phyloP scores from a whole-genome alignment of 306 rosid genomes.

The Malus asiatica region DNA sequence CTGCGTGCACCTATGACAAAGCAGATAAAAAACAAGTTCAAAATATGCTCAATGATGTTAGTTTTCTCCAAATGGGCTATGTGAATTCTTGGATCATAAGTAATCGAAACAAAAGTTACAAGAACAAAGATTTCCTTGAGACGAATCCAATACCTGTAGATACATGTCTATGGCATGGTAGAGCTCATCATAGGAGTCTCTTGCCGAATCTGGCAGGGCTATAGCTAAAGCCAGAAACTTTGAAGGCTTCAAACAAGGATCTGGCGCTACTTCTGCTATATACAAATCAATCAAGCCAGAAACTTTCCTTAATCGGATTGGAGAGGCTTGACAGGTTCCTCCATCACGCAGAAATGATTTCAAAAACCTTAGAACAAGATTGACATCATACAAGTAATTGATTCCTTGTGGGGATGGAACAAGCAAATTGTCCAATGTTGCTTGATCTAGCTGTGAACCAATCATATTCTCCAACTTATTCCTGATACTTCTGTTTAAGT shows the following conservation, averaged over 20 bases:
- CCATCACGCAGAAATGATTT: conserved; percentile 43
- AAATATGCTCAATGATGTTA: neutral
- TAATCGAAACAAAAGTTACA: conserved; percentile 1
- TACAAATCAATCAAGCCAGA: conserved; percentile 71
- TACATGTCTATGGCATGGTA: conserved; percentile 81
- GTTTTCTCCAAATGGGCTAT: neutral
- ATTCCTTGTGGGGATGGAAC: conserved; percentile 74
- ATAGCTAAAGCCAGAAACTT: conserved; percentile 65
- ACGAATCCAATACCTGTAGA: conserved; percentile 54
- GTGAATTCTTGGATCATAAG: neutral
- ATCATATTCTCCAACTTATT: conserved; percentile 79
- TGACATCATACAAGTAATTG: conserved; percentile 68
- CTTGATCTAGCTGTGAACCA: conserved; percentile 75
- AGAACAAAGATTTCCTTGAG: neutral
- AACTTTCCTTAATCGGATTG: conserved; percentile 48
- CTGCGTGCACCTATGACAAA: conserved; percentile 63
- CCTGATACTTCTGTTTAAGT: conserved; percentile 48
- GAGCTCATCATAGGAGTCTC: conserved; percentile 75
- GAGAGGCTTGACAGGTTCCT: conserved; percentile 22
- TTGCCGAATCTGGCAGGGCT: conserved; percentile 67
- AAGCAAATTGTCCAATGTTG: conserved; percentile 74
- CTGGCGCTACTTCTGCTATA: conserved; percentile 89
- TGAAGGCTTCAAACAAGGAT: conserved; percentile 68
- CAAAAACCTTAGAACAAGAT: conserved; percentile 67
- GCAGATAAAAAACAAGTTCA: conserved; percentile 1